Conservation (phyloP, 2,329 filamentous ascomycete genomes). For the Diplodia seriata region DNA sequence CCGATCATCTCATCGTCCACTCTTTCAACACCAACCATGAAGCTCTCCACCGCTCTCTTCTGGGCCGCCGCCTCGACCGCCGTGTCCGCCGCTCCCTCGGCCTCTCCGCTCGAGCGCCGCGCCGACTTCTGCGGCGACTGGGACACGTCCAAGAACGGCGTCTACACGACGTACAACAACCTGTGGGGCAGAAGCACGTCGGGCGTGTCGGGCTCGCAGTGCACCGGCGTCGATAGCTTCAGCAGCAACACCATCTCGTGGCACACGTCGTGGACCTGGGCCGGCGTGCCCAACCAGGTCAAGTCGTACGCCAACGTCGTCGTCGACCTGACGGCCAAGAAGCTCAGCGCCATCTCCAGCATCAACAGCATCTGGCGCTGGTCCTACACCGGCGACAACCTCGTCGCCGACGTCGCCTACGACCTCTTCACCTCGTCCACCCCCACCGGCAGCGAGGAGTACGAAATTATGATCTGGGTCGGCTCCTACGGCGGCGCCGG, state of each 20-base stretch:
- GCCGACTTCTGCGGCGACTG: conserved; percentile 46
- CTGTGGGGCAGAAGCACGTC: conserved; percentile 51
- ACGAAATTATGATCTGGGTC: conserved; percentile 69
- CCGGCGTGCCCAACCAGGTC: conserved; percentile 47
- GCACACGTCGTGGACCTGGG: conserved; percentile 54
- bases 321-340: conserved; percentile 33
- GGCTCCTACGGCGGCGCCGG: conserved; percentile 63
- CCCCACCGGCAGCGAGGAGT: conserved; percentile 58
- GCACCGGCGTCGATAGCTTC: conserved; percentile 52
- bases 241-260: conserved; percentile 50
- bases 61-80: conserved; percentile 41
- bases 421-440: conserved; percentile 65
- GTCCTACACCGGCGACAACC: conserved; percentile 56
- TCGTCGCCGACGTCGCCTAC: conserved; percentile 67
- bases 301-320: conserved; percentile 54
- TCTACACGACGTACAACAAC: conserved; percentile 49
- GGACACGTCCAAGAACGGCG: conserved; percentile 40
- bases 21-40: conserved; percentile 36
- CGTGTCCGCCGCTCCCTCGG: conserved; percentile 38
- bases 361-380: conserved; percentile 57
- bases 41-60: conserved; percentile 38
- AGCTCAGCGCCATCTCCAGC: conserved; percentile 48
- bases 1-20: not conserved
- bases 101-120: conserved; percentile 38
- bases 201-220: conserved; percentile 55